Base-by-base conservation (phyloP, 306 rosid species). In the Aeschynomene evenia region DNA sequence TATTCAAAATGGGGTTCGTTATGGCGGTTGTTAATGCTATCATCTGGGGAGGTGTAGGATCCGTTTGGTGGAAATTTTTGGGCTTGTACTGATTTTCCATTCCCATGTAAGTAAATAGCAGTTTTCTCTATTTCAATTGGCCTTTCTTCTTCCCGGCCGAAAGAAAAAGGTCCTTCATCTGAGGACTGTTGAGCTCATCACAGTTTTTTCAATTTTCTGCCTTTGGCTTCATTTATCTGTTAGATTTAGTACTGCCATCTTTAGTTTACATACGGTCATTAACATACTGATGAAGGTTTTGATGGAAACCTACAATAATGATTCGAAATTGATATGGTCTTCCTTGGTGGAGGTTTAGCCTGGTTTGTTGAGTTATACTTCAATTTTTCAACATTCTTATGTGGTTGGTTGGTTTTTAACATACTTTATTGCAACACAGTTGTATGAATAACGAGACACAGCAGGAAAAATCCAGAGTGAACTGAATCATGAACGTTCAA, bases 1-100 rank as follows among this genome's bases (percentile, higher is more conserved):
- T 94, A 55, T 89, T 94, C 81, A 88, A 79, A 79, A 37, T 79
- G 7, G 99, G 97, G 9, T 85, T 94, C 12, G 68, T 77, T 60
- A 91, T 91, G 95, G 89, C 96, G 5, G 29, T 89, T 18, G 22
- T 94, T 50, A 94, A 94, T 67, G 89, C 89, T 48, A 56, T 59
- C 81, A 87, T 91, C 71, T 94, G 97, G 99, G 89, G 69, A 29
- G 73, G 79, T 18, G 92, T 84, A 57, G 99, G 97, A 66, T 49
- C 83, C 52, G 23, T 90, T 45, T 94, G 99, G 99, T 94, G 99
- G 97, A 94, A 89, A 79, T 78, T 94, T 84, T 83, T 88, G 77
- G 97, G 97, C 34, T 79, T 91, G 58, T 94, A 85, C 64, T 94
- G 89, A 90, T 26, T 63, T 67, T 43, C 54, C 64, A 61, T 80